phyloP scores from a whole-genome alignment of 176 grass and related monocot genomes.

The Lolium perenne region DNA sequence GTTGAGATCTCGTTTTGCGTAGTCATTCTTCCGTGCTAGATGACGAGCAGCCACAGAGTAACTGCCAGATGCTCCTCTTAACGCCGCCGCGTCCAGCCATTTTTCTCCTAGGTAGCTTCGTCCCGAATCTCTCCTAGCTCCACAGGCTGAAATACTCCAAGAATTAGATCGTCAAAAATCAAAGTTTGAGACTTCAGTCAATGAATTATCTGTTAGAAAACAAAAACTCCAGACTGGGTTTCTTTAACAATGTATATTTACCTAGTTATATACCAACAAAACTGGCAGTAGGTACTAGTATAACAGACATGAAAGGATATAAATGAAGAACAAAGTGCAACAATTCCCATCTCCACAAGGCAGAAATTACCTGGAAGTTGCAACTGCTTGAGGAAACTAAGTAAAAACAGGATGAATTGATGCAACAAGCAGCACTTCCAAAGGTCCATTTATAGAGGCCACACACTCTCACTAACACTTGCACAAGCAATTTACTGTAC shows the following conservation, averaged over 20 bases:
- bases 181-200: neutral
- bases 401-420: neutral
- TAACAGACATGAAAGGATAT: too few species aligned
- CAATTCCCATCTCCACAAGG: neutral
- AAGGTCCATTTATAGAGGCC: neutral
- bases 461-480: neutral
- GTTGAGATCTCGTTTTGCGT: neutral
- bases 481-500: neutral
- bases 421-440: neutral
- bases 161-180: neutral
- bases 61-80: slow-evolving; percentile 8
- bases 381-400: neutral
- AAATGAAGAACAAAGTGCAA: neutral
- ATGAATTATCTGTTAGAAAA: neutral
- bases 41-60: neutral
- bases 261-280: neutral
- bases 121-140: neutral
- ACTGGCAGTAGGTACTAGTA: neutral
- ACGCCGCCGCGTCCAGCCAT: neutral
- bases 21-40: neutral
- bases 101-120: neutral
- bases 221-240: neutral
- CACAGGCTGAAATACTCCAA: neutral
- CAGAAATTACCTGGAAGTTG: neutral
- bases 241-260: neutral